phyloP scores from a whole-genome alignment of 1,284 basidiomycete genomes.

The Caloboletus firmus region DNA sequence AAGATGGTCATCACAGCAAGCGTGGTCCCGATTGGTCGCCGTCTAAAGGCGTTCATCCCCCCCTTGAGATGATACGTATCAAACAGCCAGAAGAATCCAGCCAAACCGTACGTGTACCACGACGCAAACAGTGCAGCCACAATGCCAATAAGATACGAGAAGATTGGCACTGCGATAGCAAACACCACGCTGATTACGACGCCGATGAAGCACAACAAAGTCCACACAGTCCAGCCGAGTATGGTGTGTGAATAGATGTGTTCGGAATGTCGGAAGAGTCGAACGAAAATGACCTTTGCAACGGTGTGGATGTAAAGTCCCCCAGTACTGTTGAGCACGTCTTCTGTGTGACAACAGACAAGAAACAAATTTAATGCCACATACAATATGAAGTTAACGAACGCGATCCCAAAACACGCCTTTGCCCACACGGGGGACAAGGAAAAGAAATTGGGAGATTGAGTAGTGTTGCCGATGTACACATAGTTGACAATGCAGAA shows the following conservation, averaged over 20 bases:
- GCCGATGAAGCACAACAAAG: slow-evolving; percentile 43
- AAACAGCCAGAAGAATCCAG: slow-evolving; percentile 58
- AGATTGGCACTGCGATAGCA: slow-evolving; percentile 55
- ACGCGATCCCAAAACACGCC: slow-evolving; percentile 46
- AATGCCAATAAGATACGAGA: slow-evolving; percentile 53
- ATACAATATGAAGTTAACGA: slow-evolving; percentile 53
- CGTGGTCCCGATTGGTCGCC: slow-evolving; percentile 34
- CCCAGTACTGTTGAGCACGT: slow-evolving; percentile 37
- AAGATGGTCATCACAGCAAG: slow-evolving; percentile 39
- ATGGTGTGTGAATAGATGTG: slow-evolving; percentile 56
- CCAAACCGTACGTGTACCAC: slow-evolving; percentile 42
- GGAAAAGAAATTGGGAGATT: slow-evolving; percentile 42
- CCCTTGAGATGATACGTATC: slow-evolving; percentile 45
- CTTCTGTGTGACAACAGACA: neutral
- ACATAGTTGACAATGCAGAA: slow-evolving; percentile 46
- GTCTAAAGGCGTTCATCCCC: slow-evolving; percentile 35
- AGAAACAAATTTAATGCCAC: slow-evolving; percentile 13
- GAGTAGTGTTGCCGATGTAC: slow-evolving; percentile 46
- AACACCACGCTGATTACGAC: slow-evolving; percentile 53
- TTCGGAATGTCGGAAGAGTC: slow-evolving; percentile 54
- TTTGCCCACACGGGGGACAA: slow-evolving; percentile 53
- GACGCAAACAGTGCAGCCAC: slow-evolving; percentile 56
- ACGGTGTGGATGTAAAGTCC: slow-evolving; percentile 49
- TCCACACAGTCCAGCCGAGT: slow-evolving; percentile 39
- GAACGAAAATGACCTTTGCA: slow-evolving; percentile 62